Evolutionary conservation across 257 asterid genomes (phyloP), one percentile per base, ranked within the genome.

Genomic region (Solanum rostratum): DNA sequence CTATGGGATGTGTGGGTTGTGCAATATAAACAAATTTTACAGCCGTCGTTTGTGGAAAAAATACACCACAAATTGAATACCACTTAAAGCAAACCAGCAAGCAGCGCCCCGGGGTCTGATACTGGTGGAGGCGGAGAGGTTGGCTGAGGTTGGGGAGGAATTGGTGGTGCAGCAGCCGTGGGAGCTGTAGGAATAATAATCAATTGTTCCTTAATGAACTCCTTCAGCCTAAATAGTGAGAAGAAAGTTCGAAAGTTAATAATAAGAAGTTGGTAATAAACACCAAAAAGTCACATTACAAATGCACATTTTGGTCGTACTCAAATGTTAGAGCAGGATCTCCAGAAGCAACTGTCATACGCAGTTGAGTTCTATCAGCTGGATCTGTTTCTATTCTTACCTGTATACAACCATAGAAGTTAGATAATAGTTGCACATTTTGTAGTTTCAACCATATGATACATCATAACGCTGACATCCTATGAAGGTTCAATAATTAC

Each of bases 311-410:
- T 16, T 18, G 41, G 82, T 78, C 99, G 7, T 92, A 95, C 99
- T 95, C 99, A 6, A 87, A 91, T 76, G 99, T 93, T 66, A 95
- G 93, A 16, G 88, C 80, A 79, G 97, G 94, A 89, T 94, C 98
- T 86, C 99, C 99, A 1, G 99, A 94, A 85, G 98, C 97, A 86
- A 92, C 86, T 4, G 98, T 95, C 94, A 94, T 91, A 11, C 99
- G 97, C 86, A 95, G 84, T 87, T 95, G 99, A 37, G 99, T 93
- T 91, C 99, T 91, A 87, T 95, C 99, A 9, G 99, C 96, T 69
- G 99, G 99, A 89, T 95, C 99, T 20, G 99, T 95, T 92, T 95
- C 99, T 86, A 95, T 90, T 93, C 99, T 92, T 86, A 91, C 78
- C 99, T 95, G 92, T 85, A 86, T 63, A 81, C 74, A 53, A 46